Percentiles rank a stretch among this genome's conserved stretches.
These are phyloP conservation scores for Epichloe elymi DNA, from an alignment of 2,329 filamentous ascomycete species.

Conservation along the genomic window DNA sequence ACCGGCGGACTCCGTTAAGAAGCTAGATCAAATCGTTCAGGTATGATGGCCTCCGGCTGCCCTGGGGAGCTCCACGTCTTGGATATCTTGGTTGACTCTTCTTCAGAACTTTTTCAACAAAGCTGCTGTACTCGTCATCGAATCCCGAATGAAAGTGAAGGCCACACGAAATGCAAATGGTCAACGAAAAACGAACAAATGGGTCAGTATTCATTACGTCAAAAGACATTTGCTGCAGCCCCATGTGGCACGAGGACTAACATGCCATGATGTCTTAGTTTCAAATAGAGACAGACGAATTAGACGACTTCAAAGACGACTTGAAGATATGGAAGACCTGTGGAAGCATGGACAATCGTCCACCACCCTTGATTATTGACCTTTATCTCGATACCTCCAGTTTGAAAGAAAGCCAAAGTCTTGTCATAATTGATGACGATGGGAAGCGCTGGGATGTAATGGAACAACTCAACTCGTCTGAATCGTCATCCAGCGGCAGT, in stretches of 20 bases:
- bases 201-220: conserved; percentile 44
- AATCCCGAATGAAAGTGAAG: conserved; percentile 62
- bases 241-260: background rate
- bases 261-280: conserved; percentile 45
- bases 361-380: conserved; percentile 78
- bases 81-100: background rate
- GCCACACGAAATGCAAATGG: conserved; percentile 29
- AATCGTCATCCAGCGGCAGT: conserved; percentile 33
- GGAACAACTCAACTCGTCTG: conserved; percentile 61
- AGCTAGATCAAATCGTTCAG: conserved; percentile 89
- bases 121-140: conserved; percentile 69
- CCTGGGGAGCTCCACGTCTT: background rate
- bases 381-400: conserved; percentile 72
- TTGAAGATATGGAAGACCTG: conserved; percentile 70
- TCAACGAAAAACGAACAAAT: conserved; percentile 61
- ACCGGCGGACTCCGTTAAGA: conserved; percentile 56
- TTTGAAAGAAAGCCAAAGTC: conserved; percentile 69
- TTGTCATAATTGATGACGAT: conserved; percentile 77
- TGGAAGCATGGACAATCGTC: conserved; percentile 62
- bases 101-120: conserved; percentile 81
- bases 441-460: conserved; percentile 89
- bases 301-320: conserved; percentile 73
- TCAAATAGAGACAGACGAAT: conserved; percentile 87
- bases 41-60: conserved; percentile 29
- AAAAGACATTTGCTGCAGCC: background rate